A percentile compares a stretch with the other conserved stretches of the same genome.
These are phyloP conservation scores for Aspergillus chevalieri DNA, from an alignment of 2,329 filamentous ascomycete species.

Conservation along the genomic window DNA sequence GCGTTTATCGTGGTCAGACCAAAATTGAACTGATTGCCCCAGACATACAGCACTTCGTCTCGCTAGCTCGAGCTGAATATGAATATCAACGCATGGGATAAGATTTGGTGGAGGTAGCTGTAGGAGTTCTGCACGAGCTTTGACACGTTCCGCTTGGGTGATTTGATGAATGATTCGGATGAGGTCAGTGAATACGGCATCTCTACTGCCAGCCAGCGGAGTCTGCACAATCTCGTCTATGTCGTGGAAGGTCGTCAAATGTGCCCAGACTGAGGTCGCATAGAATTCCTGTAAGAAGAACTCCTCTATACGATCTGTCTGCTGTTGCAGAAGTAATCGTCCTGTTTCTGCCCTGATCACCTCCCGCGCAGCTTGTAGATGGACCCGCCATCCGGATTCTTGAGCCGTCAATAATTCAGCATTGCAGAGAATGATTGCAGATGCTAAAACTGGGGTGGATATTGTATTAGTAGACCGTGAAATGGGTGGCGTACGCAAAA, in stretches of 20 bases:
- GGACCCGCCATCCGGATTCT: constrained; percentile 11
- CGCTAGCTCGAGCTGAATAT: constrained; percentile 3
- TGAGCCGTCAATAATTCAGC: constrained; percentile 16
- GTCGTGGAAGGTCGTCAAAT: constrained; percentile 12
- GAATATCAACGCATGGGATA: background rate
- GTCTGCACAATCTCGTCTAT: constrained; percentile 6
- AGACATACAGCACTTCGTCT: constrained; percentile 3
- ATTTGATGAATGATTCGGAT: constrained; percentile 15
- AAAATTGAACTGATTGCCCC: constrained; percentile 1
- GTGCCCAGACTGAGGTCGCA: constrained; percentile 10
- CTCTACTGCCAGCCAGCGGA: constrained; percentile 5
- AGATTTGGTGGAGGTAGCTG: background rate
- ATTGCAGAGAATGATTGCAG: constrained; percentile 16
- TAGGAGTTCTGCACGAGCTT: background rate
- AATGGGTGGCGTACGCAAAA: background rate
- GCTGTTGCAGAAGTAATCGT: background rate
- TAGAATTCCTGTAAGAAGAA: constrained; percentile 16
- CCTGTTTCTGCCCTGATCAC: constrained; percentile 8
- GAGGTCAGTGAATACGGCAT: constrained; percentile 14
- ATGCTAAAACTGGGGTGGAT: constrained; percentile 9
- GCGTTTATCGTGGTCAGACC: constrained; percentile 7
- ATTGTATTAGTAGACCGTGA: background rate
- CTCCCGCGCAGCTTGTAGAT: constrained; percentile 15
- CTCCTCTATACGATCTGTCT: constrained; percentile 9
- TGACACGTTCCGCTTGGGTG: constrained; percentile 10